Percentiles rank a stretch among this genome's conserved stretches.
Evolutionary conservation across 1,284 basidiomycete genomes (phyloP).

Genomic region (Ustilago nuda): DNA sequence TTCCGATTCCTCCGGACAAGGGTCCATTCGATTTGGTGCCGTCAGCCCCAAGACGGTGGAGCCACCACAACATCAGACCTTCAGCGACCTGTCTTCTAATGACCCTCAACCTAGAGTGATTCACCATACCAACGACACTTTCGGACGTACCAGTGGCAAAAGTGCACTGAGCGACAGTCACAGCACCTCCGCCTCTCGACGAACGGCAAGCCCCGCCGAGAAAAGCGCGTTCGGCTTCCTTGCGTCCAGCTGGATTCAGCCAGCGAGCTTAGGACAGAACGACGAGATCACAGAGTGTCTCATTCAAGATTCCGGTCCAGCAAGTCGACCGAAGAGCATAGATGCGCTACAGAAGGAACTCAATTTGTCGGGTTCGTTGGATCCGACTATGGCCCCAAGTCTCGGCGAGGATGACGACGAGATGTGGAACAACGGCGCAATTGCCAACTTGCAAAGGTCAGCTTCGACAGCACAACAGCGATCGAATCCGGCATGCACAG

Average conservation of each 20-base stretch:
- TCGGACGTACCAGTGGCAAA: slow-evolving; percentile 23
- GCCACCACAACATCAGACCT: slow-evolving; percentile 7
- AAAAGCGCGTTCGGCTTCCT: slow-evolving; percentile 30
- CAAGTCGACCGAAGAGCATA: slow-evolving; percentile 16
- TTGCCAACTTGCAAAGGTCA: not conserved
- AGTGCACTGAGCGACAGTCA: slow-evolving; percentile 20
- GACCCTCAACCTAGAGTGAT: not conserved
- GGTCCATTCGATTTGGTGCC: slow-evolving; percentile 8
- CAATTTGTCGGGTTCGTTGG: slow-evolving; percentile 13
- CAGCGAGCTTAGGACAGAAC: slow-evolving; percentile 7
- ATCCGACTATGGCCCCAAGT: slow-evolving; percentile 6
- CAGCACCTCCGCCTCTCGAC: slow-evolving; percentile 7
- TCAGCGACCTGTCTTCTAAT: slow-evolving; percentile 12
- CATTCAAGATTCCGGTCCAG: slow-evolving; percentile 6
- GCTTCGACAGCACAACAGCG: slow-evolving; percentile 1
- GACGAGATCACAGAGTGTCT: slow-evolving; percentile 27
- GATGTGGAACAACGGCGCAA: slow-evolving; percentile 14
- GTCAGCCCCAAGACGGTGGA: slow-evolving; percentile 2
- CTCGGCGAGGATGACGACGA: slow-evolving; percentile 6
- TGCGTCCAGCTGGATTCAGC: slow-evolving; percentile 15
- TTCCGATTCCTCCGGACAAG: slow-evolving; percentile 28
- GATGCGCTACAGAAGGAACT: slow-evolving; percentile 26
- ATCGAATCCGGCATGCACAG: slow-evolving; percentile 6
- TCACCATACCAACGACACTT: slow-evolving; percentile 28
- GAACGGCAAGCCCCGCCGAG: slow-evolving; percentile 33